Conservation (phyloP, 176 grass and related monocot species). For the Areca catechu region DNA sequence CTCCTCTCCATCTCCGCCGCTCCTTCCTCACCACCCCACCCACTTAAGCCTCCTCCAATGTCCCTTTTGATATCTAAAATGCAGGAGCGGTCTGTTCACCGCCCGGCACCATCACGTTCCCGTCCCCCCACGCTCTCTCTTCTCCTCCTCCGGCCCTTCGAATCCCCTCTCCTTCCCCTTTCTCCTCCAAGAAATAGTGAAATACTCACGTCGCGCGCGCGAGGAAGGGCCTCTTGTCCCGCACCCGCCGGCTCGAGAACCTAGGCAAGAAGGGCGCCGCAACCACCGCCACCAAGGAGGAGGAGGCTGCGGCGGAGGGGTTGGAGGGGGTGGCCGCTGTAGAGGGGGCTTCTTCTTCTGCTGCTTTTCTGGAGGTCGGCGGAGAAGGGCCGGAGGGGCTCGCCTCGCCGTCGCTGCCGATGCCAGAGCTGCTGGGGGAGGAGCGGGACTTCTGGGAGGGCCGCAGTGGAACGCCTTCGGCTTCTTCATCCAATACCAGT, state of each 20-base stretch:
- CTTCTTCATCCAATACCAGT: conserved; percentile 82
- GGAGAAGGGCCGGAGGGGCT: conserved; percentile 49
- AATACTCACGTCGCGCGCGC: conserved; percentile 41
- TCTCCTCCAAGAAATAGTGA: conserved; percentile 4
- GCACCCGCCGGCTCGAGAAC: conserved; percentile 77
- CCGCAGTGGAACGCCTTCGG: conserved; percentile 51
- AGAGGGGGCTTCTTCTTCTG: conserved; percentile 15
- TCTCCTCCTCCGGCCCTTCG: background rate
- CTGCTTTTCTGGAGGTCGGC: too few relatives aligned
- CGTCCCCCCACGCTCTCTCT: background rate
- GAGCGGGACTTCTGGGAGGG: conserved; percentile 59
- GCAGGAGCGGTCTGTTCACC: conserved; percentile 21
- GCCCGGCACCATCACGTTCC: conserved; percentile 1
- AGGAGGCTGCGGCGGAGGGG: background rate
- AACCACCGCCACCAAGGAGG: conserved; percentile 17
- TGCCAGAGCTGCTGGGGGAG: conserved; percentile 53
- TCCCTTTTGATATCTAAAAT: conserved; percentile 37
- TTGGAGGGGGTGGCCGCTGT: background rate
- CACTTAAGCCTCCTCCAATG: conserved; percentile 10
- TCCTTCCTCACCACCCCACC: background rate
- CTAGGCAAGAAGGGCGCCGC: conserved; percentile 53
- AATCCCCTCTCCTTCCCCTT: background rate
- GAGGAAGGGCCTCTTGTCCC: conserved; percentile 64
- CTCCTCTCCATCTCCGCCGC: conserved; percentile 9
- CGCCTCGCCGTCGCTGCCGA: conserved; percentile 68